Conservation (phyloP, 768 basidiomycete genomes). For the Leucosporidium creatinivorum region DNA sequence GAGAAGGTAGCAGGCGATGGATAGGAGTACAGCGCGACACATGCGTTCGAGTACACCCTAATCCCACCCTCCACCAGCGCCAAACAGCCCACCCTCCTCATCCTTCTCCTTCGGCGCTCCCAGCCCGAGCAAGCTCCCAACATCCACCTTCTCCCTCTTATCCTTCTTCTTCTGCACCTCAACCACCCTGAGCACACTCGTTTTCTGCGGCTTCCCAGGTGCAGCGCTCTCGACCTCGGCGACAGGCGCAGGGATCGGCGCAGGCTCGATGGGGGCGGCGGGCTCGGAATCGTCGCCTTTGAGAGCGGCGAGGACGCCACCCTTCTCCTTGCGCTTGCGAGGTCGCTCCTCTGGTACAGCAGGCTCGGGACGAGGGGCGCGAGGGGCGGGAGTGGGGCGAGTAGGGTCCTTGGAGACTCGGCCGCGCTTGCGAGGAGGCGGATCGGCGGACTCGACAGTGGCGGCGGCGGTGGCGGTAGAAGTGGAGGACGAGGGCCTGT, state of each 20-base stretch:
- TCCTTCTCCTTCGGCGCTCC: neutral
- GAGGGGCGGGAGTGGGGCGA: neutral
- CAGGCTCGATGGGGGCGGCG: neutral
- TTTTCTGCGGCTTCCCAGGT: slow-evolving; percentile 17
- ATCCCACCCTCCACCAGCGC: neutral
- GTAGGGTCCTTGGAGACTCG: neutral
- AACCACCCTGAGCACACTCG: slow-evolving; percentile 22
- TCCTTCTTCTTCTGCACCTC: slow-evolving; percentile 20
- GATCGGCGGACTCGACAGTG: neutral
- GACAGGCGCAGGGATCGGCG: neutral
- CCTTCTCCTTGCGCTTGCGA: slow-evolving; percentile 3
- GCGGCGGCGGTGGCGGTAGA: neutral
- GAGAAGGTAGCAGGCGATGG: too few species aligned
- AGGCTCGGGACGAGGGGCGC: neutral
- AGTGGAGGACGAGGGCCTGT: neutral
- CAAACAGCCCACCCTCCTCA: neutral
- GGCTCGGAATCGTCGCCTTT: slow-evolving; percentile 3
- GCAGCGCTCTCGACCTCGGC: neutral
- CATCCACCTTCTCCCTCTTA: slow-evolving; percentile 6
- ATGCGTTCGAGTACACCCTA: neutral
- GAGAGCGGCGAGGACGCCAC: slow-evolving; percentile 18
- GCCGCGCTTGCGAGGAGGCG: neutral
- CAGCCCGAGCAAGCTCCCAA: slow-evolving; percentile 20
- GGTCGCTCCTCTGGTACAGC: neutral
- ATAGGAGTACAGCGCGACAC: too few species aligned